Base-by-base conservation (phyloP, 345 rosid species). In the Syzygium aromaticum region DNA sequence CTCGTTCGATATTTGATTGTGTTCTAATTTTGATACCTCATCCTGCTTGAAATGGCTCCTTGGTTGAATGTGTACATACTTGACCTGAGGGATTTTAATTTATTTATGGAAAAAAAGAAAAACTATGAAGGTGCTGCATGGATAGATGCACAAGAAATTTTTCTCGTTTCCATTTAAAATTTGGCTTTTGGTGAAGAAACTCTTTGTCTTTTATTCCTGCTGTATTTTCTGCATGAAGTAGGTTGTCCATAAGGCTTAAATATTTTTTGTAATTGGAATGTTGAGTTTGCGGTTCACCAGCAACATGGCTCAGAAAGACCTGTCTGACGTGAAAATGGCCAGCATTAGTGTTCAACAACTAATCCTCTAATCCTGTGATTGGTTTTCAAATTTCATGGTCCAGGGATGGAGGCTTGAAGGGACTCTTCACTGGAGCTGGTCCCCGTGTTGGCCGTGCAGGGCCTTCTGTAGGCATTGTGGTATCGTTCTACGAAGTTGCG, bases 381-480 rank as follows among this genome's bases (percentile, higher is more conserved):
- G 56, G 54, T 51, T 14, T 49, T 54, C 28, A 25, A 64, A 22
- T 51, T 30, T 86, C 86, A 88, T 1, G 4, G 85, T 59, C 53
- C 96, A 96, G 98, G 92, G 95, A 92, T 89, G 97, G 96, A 56
- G 96, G 98, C 85, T 87, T 94, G 93, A 95, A 93, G 89, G 98
- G 98, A 73, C 92, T 96, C 30, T 98, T 96, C 87, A 96, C 94
- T 54, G 99, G 99, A 87, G 94, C 94, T 21, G 98, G 99, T 85
- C 99, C 99, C 89, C 94, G 99, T 67, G 95, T 98, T 86, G 98
- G 91, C 4, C 96, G 99, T 67, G 98, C 94, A 3, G 99, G 99
- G 28, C 99, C 98, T 86, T 97, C 99, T 0, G 98, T 97, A 51
- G 99, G 98, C 90, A 97, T 97, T 46, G 99, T 97, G 86, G 96